Percentiles rank a stretch among this genome's conserved stretches.
Evolutionary conservation across 768 basidiomycete genomes (phyloP).

Genomic region (Phaffia tasmanica): DNA sequence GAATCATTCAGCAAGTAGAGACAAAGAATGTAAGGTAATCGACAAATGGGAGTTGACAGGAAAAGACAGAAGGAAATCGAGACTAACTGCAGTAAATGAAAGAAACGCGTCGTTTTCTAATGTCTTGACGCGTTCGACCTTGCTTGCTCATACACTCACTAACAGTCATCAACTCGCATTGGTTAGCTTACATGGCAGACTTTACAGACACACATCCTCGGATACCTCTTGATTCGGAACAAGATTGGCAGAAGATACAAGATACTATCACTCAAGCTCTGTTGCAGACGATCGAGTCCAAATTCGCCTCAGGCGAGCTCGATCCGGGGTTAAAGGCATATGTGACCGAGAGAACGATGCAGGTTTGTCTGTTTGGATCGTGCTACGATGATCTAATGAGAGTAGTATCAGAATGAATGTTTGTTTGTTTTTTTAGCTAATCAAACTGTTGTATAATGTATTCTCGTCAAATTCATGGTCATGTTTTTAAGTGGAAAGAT

Average conservation of each 20-base stretch:
- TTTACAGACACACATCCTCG: background rate
- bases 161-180: background rate
- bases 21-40: no score
- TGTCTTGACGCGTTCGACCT: background rate
- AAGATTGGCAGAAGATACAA: background rate
- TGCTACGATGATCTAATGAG: no score
- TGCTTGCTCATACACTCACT: background rate
- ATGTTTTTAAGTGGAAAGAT: slow-evolving; percentile 6
- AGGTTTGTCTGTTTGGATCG: slow-evolving; percentile 1
- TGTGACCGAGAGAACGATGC: slow-evolving; percentile 9
- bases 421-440: background rate
- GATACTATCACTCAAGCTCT: slow-evolving; percentile 6
- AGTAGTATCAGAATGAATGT: no score
- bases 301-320: background rate
- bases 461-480: background rate
- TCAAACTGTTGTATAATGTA: background rate
- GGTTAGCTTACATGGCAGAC: background rate
- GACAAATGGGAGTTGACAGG: no score
- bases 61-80: no score
- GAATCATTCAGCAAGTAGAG: no score
- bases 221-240: slow-evolving; percentile 1
- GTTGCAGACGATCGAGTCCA: background rate
- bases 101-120: background rate
- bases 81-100: no score
- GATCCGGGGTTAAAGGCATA: background rate